These are phyloP conservation scores for Globisporangium middletonii DNA, from an alignment of 352 stramenopile species.

Conservation along the genomic window DNA sequence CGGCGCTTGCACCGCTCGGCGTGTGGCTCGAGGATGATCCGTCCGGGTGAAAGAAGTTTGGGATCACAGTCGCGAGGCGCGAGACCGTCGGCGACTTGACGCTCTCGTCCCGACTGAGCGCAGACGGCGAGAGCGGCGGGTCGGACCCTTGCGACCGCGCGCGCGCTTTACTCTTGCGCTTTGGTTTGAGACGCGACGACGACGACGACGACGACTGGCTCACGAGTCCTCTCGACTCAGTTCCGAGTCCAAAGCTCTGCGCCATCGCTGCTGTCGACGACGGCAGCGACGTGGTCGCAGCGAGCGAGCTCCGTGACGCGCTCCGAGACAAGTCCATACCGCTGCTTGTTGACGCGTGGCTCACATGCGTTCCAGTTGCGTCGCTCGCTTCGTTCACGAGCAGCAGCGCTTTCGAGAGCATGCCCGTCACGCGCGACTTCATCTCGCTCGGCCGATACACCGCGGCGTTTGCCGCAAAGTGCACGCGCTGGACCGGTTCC, in stretches of 20 bases:
- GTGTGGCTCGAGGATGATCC: neutral
- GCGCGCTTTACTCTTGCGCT: slow-evolving; percentile 8
- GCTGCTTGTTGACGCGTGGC: no score
- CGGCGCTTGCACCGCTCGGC: neutral
- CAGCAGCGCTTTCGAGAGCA: slow-evolving; percentile 13
- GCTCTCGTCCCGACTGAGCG: neutral
- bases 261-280: neutral
- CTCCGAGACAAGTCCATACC: no score
- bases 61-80: slow-evolving; percentile 16
- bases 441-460: slow-evolving; percentile 13
- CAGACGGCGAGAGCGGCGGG: slow-evolving; percentile 1
- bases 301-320: no score
- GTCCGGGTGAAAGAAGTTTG: slow-evolving; percentile 45
- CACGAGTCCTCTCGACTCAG: slow-evolving; percentile 1
- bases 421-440: slow-evolving; percentile 12
- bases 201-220: neutral
- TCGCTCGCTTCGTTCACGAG: slow-evolving; percentile 11
- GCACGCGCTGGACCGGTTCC: slow-evolving; percentile 4
- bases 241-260: slow-evolving; percentile 3
- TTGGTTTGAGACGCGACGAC: slow-evolving; percentile 5
- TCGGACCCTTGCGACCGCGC: slow-evolving; percentile 14
- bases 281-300: neutral
- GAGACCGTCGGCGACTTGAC: slow-evolving; percentile 15
- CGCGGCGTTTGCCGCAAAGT: neutral
- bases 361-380: neutral